Evolutionary conservation across 345 rosid species (phyloP).

Genomic region (Rhodomyrtus tomentosa): DNA sequence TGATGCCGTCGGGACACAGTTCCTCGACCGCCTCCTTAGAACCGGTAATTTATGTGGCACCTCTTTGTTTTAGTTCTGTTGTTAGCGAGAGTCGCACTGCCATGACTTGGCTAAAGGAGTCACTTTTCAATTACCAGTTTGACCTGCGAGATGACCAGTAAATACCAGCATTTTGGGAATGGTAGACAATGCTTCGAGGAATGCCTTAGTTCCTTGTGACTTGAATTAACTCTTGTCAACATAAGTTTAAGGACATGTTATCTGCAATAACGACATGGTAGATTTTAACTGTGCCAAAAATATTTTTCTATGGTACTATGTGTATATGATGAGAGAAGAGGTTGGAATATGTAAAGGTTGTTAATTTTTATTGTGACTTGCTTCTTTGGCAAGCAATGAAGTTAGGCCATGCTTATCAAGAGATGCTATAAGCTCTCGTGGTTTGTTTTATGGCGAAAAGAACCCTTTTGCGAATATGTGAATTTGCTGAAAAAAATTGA

Average conservation of each 20-base stretch:
- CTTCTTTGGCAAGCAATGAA: neutral
- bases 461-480: neutral
- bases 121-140: neutral
- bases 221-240: neutral
- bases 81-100: neutral
- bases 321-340: neutral
- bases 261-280: rapidly evolving
- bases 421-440: neutral
- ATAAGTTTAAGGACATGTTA: neutral
- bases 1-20: conserved; percentile 52
- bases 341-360: neutral
- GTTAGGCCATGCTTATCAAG: neutral
- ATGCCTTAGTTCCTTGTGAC: neutral
- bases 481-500: neutral
- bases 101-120: neutral
- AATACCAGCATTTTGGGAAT: neutral
- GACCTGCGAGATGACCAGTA: neutral
- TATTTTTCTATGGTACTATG: neutral
- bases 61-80: neutral
- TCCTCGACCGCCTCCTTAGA: conserved; percentile 62
- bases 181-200: neutral
- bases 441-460: neutral
- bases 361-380: neutral
- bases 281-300: neutral
- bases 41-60: conserved; percentile 36